Percentiles rank a stretch among this genome's conserved stretches.
Evolutionary conservation across 2,329 filamentous ascomycete genomes (phyloP).

Genomic region (Fusarium irregulare): DNA sequence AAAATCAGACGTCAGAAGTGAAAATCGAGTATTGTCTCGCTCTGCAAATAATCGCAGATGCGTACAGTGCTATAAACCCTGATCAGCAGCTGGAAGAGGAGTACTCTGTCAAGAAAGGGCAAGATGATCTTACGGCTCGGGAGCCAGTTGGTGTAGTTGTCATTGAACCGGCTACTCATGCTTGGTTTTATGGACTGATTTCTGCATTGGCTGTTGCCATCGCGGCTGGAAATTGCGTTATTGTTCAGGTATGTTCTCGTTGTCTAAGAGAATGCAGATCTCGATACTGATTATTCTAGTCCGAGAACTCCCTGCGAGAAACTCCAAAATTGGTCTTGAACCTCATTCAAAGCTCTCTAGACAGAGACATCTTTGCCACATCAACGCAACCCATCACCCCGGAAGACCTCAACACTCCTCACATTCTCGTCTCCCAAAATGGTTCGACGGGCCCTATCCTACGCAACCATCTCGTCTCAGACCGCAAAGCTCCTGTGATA

Average conservation of each 20-base stretch:
- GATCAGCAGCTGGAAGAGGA: constrained; percentile 23
- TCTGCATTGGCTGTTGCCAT: constrained; percentile 30
- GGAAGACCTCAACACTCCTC: constrained; percentile 9
- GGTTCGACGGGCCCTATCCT: constrained; percentile 5
- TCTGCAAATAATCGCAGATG: constrained; percentile 29
- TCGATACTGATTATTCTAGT: neutral
- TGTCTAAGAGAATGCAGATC: accelerated
- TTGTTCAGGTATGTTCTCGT: constrained; percentile 21
- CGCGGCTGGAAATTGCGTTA: constrained; percentile 31
- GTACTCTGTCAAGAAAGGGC: constrained; percentile 24
- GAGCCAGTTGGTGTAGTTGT: constrained; percentile 32
- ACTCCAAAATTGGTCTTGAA: constrained; percentile 11
- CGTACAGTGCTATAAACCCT: constrained; percentile 28
- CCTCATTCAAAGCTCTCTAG: constrained; percentile 16
- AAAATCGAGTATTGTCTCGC: constrained; percentile 42
- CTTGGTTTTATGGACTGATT: constrained; percentile 35
- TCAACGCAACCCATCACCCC: neutral
- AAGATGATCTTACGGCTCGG: constrained; percentile 20
- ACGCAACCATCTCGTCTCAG: constrained; percentile 10
- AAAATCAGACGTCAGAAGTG: constrained; percentile 26
- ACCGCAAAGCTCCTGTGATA: constrained; percentile 8
- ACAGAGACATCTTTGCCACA: constrained; percentile 19
- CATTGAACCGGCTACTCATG: constrained; percentile 33
- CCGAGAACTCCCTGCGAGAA: constrained; percentile 10
- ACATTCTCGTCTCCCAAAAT: constrained; percentile 20